Evolutionary conservation across 345 rosid genomes (phyloP).

Genomic region (Rhodamnia argentea): DNA sequence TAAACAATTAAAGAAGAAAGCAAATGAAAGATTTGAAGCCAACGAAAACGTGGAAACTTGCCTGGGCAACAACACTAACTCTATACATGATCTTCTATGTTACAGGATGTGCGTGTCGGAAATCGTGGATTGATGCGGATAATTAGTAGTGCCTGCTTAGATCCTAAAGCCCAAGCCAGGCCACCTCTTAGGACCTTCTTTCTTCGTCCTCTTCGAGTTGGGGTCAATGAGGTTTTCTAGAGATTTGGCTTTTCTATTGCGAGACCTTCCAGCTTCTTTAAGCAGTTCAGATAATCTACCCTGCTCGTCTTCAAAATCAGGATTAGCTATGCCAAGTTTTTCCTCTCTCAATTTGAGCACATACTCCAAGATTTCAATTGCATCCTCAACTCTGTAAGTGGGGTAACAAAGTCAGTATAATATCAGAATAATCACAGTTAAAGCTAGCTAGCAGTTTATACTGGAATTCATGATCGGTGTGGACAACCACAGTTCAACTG

Average conservation of each 20-base stretch:
- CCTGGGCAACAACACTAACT: constrained; percentile 2
- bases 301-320: constrained; percentile 96
- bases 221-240: constrained; percentile 90
- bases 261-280: constrained; percentile 90
- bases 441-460: neutral
- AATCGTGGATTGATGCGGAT: constrained; percentile 4
- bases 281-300: constrained; percentile 83
- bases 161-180: constrained; percentile 80
- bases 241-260: constrained; percentile 84
- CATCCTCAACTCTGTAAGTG: constrained; percentile 77
- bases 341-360: constrained; percentile 92
- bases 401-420: neutral
- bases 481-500: neutral
- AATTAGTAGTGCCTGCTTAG: constrained; percentile 13
- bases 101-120: constrained; percentile 28
- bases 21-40: neutral
- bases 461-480: neutral
- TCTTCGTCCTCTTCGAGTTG: constrained; percentile 57
- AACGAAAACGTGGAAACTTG: neutral
- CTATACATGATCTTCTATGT: constrained; percentile 50
- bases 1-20: neutral
- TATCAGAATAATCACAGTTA: neutral
- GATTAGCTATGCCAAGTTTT: constrained; percentile 94
- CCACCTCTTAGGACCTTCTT: constrained; percentile 76
- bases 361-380: constrained; percentile 86